These are phyloP conservation scores for Trichodelitschia bisporula DNA, from an alignment of 495 filamentous ascomycete species.

Conservation along the genomic window DNA sequence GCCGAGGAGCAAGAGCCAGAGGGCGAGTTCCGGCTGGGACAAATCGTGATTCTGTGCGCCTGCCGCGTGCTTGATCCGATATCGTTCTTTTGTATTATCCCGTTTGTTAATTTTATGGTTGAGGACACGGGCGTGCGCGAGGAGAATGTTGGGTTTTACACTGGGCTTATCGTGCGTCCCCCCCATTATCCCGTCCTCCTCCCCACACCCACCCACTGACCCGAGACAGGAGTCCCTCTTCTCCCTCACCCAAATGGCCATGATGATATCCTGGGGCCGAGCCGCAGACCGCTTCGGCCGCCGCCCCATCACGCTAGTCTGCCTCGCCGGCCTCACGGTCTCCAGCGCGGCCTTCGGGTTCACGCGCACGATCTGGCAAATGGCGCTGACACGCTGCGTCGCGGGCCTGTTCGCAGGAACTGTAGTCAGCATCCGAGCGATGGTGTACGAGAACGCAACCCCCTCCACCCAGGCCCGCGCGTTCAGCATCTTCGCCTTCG, in stretches of 20 bases:
- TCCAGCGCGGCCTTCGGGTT: constrained; percentile 36
- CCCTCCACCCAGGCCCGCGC: constrained; percentile 37
- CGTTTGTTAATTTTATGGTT: constrained; percentile 50
- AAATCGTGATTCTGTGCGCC: constrained; percentile 42
- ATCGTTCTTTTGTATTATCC: constrained; percentile 52
- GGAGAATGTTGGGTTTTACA: constrained; percentile 44
- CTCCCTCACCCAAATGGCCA: constrained; percentile 37
- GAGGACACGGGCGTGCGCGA: constrained; percentile 30
- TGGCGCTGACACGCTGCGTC: constrained; percentile 38
- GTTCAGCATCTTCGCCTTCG: constrained; percentile 50
- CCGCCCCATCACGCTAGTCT: constrained; percentile 39
- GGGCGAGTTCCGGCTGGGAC: constrained; percentile 26
- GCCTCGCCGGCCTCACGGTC: constrained; percentile 30
- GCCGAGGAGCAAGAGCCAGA: constrained; percentile 14
- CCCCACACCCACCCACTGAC: too few species aligned
- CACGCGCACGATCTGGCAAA: constrained; percentile 32
- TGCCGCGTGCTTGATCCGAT: constrained; percentile 45
- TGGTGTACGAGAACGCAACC: constrained; percentile 46
- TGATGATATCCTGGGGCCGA: constrained; percentile 35
- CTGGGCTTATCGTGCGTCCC: constrained; percentile 29
- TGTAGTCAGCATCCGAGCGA: constrained; percentile 41
- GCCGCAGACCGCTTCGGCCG: constrained; percentile 40
- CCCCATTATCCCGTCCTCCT: too few species aligned
- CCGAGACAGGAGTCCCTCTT: constrained; percentile 33
- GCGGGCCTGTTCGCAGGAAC: constrained; percentile 46